Evolutionary conservation across 179 eudicot species (phyloP), one percentile per base, ranked within the genome.

Genomic region (Silene vulgaris): DNA sequence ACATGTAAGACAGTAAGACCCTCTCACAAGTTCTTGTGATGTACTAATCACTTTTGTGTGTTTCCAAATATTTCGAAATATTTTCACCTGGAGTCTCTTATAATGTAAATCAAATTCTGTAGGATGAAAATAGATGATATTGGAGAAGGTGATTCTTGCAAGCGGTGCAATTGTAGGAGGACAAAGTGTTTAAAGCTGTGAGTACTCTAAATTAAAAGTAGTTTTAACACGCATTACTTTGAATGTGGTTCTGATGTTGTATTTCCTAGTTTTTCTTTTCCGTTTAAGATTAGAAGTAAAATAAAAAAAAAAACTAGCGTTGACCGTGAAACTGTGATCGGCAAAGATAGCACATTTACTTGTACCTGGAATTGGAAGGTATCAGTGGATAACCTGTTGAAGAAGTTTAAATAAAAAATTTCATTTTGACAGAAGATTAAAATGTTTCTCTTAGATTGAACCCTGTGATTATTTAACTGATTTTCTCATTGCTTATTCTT

Each of bases 101-200:
- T 67, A 71, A 17, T 62, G 37, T 74, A 16, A n/a, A 67, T 72
- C 45, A 30, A 32, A 60, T 52, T 70, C 66, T 76, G 65, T 91
- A 91, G 97, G 84, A 80, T 78, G 77, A 88, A 79, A 82, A 56
- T 69, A 54, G 97, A 90, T 65, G 81, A 66, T 76, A 81, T 57
- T 48, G 91, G 78, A 69, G 97, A 90, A 35, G 20, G 73, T 76
- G 88, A 87, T 48, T 80, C 85, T 43, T 90, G 96, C 79, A 89
- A 89, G 82, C 86, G 93, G 62, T 90, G 96, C 57, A 90, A 90
- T 77, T 90, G 96, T 75, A 90, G 86, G 85, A 88, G 89, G 85
- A 87, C 96, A 30, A 90, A 90, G 76, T 90, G 96, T 83, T 85
- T 90, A 81, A 90, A 90, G 77, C 93, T 90, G 96, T 90, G 83